These are phyloP conservation scores for Neofusicoccum kwambonambiense DNA, from an alignment of 2,329 filamentous ascomycete genomes.

Conservation along the genomic window DNA sequence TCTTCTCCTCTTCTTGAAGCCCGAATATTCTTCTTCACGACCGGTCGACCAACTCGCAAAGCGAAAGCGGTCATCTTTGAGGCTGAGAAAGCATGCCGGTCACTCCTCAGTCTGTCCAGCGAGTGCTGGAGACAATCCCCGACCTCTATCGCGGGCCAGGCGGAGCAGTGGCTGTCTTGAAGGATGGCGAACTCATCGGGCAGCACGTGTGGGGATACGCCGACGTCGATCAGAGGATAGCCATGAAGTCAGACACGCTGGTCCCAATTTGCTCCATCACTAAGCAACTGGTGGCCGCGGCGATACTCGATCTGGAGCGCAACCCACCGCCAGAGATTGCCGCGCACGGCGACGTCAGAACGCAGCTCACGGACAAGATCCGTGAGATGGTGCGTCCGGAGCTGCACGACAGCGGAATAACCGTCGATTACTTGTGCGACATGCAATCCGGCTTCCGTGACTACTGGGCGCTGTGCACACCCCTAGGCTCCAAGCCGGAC, in stretches of 20 bases:
- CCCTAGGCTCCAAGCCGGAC: neutral
- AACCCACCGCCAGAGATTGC: neutral
- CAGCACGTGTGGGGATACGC: conserved; percentile 46
- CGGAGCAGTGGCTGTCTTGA: conserved; percentile 43
- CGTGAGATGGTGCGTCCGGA: neutral
- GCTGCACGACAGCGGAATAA: neutral
- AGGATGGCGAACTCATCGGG: conserved; percentile 43
- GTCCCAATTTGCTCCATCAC: conserved; percentile 50
- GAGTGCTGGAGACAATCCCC: neutral
- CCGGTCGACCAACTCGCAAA: no score
- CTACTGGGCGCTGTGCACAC: neutral
- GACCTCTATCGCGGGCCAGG: conserved; percentile 38
- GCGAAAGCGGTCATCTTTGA: no score
- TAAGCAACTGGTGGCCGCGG: conserved; percentile 46
- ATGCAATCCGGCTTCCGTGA: neutral
- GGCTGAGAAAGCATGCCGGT: no score
- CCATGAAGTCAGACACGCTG: conserved; percentile 36
- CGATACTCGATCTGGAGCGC: conserved; percentile 38
- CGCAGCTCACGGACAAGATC: neutral
- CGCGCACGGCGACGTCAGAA: neutral
- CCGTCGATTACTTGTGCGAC: neutral
- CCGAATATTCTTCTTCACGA: no score
- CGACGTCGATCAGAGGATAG: conserved; percentile 39
- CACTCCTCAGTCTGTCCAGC: no score
- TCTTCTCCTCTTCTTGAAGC: no score